Conservation (phyloP, 2,329 filamentous ascomycete genomes). For the Bipolaris zeicola region DNA sequence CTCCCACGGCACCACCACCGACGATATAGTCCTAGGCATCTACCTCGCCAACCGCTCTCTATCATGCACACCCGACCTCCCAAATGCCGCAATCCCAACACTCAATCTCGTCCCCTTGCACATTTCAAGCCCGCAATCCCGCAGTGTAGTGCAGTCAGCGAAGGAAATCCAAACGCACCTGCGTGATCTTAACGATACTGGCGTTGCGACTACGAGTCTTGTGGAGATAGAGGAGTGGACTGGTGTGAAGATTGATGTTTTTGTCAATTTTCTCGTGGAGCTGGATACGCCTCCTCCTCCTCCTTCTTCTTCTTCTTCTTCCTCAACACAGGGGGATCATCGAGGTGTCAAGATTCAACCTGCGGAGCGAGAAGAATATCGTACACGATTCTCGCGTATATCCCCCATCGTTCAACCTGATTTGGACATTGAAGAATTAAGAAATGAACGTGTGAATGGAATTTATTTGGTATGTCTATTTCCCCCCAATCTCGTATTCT, state of each 20-base stretch:
- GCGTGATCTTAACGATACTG: constrained; percentile 61
- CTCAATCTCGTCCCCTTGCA: constrained; percentile 78
- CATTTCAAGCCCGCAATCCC: constrained; percentile 51
- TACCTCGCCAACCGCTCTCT: constrained; percentile 80
- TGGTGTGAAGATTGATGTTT: constrained; percentile 69
- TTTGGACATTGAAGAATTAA: neutral
- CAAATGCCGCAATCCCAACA: constrained; percentile 67
- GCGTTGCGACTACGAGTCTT: constrained; percentile 65
- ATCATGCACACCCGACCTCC: constrained; percentile 54
- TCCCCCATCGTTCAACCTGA: neutral
- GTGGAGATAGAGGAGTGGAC: constrained; percentile 79
- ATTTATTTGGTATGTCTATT: constrained; percentile 49
- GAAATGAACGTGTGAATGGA: constrained; percentile 25
- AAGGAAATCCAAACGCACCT: constrained; percentile 71
- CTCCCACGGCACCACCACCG: constrained; percentile 15
- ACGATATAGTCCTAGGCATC: constrained; percentile 70
- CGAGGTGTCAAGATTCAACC: neutral
- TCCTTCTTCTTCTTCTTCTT: no score
- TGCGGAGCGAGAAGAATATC: no score
- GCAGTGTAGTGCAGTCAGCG: constrained; percentile 59
- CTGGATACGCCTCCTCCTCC: no score
- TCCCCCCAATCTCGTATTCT: neutral
- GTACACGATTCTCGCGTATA: no score
- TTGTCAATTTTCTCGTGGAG: constrained; percentile 75
- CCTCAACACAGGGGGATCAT: no score